Evolutionary conservation across 2,329 filamentous ascomycete genomes (phyloP), one percentile per base, ranked within the genome.

Genomic region (Dendrostoma leiphaemia): DNA sequence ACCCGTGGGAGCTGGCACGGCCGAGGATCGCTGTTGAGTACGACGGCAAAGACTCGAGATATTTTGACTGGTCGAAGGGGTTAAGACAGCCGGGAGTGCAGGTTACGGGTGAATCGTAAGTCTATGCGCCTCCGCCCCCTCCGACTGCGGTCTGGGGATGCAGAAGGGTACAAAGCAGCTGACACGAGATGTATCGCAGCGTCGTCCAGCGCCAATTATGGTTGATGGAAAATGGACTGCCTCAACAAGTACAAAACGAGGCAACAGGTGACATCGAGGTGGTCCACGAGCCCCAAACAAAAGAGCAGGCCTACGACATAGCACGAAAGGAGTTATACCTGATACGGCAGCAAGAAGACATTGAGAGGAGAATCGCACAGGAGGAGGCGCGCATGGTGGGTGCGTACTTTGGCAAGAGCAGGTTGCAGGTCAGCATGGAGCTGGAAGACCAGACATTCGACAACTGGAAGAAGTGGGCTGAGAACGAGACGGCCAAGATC

Each of bases 1-100:
- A 99, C 69, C 94, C 94, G 5, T 99, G 94, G 94, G 94, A 99
- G 73, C 76, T 99, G 66, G 94, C 94, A 17, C 82, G 93, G 59
- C 94, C 94, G 51, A 82, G 90, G 62, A 79, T 96, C 55, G 77
- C 99, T 44, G 74, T 97, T 9, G 94, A 99, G 73, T 78, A 85
- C 62, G 88, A 93, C 65, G 94, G 94, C 50, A 89, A 88, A 67
- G 93, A 99, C 66, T 78, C 83, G 48, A 83, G 87, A 68, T 77
- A 74, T 51, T 85, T 84, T 64, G 84, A 97, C 70, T 97, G 93
- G 93, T 89, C 86, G 62, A 85, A 72, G 63, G 83, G 79, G 23
- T 71, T 96, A 62, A 76, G 80, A 63, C 94, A 97, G 73, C 81
- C 79, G 6, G 89, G 86, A 32, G 85, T 91, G 69, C 82, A 82